Percentiles rank a stretch among this genome's conserved stretches.
Conservation (phyloP, 1,139 yeast species). For the Debaryomycetaceae sp. region DNA sequence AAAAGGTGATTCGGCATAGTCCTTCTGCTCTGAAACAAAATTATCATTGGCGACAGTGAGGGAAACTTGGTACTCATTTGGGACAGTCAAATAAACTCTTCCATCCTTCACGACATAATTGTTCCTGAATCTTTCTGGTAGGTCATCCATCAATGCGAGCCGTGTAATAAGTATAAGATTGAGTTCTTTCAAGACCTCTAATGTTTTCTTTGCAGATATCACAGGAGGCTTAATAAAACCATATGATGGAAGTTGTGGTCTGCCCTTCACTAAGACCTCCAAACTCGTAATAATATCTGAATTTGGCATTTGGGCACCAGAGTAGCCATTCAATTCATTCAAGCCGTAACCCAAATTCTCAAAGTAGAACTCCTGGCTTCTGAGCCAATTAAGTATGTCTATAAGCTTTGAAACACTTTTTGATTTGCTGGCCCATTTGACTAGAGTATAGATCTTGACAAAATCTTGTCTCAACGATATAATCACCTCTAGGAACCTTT, state of each 20-base stretch:
- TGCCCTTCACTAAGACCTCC: constrained; percentile 75
- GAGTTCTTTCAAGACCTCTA: constrained; percentile 63
- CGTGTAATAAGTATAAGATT: constrained; percentile 73
- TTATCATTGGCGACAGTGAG: constrained; percentile 56
- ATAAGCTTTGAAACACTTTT: constrained; percentile 70
- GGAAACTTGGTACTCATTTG: constrained; percentile 66
- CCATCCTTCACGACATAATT: constrained; percentile 73
- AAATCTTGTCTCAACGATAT: constrained; percentile 77
- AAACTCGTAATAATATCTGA: constrained; percentile 85
- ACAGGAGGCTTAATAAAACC: constrained; percentile 51
- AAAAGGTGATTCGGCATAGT: constrained; percentile 54
- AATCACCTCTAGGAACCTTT: constrained; percentile 62
- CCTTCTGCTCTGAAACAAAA: constrained; percentile 47
- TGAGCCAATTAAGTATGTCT: constrained; percentile 82
- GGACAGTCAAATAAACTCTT: constrained; percentile 62
- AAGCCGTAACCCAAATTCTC: constrained; percentile 55
- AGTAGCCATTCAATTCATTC: constrained; percentile 57
- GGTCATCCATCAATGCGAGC: constrained; percentile 59
- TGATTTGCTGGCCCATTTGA: constrained; percentile 81
- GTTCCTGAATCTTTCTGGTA: constrained; percentile 59
- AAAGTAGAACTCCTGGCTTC: constrained; percentile 69
- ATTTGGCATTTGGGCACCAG: constrained; percentile 86
- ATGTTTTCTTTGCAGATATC: constrained; percentile 54
- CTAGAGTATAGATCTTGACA: constrained; percentile 75
- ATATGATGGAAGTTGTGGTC: constrained; percentile 73